Evolutionary conservation across 257 asterid species (phyloP).

Genomic region (Lycium ferocissimum): DNA sequence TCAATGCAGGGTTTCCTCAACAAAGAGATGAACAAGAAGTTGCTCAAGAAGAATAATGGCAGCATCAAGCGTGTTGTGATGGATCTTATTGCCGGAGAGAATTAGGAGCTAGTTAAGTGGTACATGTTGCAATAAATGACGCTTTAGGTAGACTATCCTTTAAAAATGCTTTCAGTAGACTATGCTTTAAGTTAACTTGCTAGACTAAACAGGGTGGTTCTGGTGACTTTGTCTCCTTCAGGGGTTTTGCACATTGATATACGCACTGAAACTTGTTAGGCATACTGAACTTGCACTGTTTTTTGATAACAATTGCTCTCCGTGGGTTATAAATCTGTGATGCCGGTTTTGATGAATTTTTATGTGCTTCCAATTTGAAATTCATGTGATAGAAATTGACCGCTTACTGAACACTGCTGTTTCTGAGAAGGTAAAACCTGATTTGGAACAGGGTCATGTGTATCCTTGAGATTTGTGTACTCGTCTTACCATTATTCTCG

Average conservation of each 20-base stretch:
- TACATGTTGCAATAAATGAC: background rate
- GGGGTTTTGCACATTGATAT: background rate
- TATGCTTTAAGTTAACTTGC: background rate
- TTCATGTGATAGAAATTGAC: background rate
- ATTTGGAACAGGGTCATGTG: too few species aligned
- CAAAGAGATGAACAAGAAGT: constrained; percentile 54
- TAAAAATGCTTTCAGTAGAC: background rate
- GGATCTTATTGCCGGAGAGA: constrained; percentile 70
- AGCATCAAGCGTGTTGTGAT: constrained; percentile 81
- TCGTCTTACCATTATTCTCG: background rate
- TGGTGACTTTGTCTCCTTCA: background rate
- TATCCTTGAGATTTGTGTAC: too few species aligned
- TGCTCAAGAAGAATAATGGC: constrained; percentile 83
- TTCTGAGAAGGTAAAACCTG: too few species aligned
- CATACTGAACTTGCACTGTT: background rate
- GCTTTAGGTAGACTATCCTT: background rate
- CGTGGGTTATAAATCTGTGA: background rate
- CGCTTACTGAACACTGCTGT: too few species aligned
- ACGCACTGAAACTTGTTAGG: background rate
- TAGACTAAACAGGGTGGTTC: background rate
- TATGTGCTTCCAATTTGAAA: background rate
- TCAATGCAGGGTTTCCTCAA: constrained; percentile 72
- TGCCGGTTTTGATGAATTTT: background rate
- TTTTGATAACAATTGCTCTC: background rate
- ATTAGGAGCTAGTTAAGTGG: constrained; percentile 19